These are phyloP conservation scores for Macrocybe gigantea DNA, from an alignment of 768 basidiomycete genomes.

Conservation along the genomic window DNA sequence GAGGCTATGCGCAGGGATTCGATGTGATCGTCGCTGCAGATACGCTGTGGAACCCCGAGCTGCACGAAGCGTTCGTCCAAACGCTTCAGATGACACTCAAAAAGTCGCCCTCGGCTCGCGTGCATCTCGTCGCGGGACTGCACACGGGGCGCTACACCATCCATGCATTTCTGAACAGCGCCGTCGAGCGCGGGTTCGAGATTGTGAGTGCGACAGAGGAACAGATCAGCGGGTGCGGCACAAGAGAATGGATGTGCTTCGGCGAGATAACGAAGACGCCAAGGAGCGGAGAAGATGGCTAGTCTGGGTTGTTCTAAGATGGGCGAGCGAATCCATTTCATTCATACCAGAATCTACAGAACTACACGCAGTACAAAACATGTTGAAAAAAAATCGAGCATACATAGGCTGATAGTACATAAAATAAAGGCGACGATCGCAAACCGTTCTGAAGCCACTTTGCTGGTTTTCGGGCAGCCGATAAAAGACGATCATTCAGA, in stretches of 20 bases:
- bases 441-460: neutral
- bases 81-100: constrained; percentile 46
- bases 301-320: constrained; percentile 57
- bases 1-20: constrained; percentile 27
- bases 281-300: constrained; percentile 49
- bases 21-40: constrained; percentile 71
- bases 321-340: constrained; percentile 17
- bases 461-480: neutral
- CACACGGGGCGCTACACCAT: constrained; percentile 76
- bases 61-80: constrained; percentile 48
- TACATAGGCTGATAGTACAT: no score
- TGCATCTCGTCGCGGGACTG: constrained; percentile 66
- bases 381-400: no score
- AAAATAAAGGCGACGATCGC: neutral
- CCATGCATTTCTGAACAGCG: constrained; percentile 47
- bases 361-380: no score
- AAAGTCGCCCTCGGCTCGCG: constrained; percentile 35
- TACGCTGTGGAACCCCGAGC: constrained; percentile 69
- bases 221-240: constrained; percentile 30
- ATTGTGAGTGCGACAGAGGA: constrained; percentile 43
- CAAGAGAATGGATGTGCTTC: constrained; percentile 41
- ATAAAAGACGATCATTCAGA: neutral
- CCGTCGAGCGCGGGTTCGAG: constrained; percentile 33
- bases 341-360: no score
- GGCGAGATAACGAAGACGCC: neutral